Evolutionary conservation across 495 filamentous ascomycete species (phyloP).

Genomic region (Aspergillus ellipticus): DNA sequence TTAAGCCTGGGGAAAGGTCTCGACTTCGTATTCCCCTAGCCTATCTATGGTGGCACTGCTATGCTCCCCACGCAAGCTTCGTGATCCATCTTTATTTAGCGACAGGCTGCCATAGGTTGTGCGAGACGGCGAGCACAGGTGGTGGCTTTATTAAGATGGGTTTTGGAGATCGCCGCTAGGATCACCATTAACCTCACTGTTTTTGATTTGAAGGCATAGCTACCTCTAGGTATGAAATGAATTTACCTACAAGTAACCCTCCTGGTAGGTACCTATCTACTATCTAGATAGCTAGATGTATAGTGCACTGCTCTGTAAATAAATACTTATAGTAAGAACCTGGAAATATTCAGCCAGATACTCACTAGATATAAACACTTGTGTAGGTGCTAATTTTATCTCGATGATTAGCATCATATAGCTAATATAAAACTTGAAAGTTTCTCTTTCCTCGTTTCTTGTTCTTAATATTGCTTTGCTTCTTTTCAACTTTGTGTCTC

Average conservation of each 20-base stretch:
- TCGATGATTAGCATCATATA: no score
- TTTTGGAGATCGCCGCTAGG: conserved; percentile 38
- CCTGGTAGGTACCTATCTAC: neutral
- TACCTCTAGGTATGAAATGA: neutral
- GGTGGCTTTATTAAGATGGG: conserved; percentile 15
- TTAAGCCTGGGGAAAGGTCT: conserved; percentile 6
- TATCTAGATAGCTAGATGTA: no score
- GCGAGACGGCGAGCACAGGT: conserved; percentile 10
- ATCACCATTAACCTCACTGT: conserved; percentile 25
- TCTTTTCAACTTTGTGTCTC: no score
- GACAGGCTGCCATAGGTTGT: conserved; percentile 6
- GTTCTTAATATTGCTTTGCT: no score
- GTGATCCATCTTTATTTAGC: conserved; percentile 13
- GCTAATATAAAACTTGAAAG: no score
- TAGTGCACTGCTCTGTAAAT: no score
- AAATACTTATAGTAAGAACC: no score
- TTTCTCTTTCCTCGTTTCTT: no score
- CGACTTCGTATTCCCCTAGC: conserved; percentile 15
- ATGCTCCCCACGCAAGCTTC: conserved; percentile 17
- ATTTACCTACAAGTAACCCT: no score
- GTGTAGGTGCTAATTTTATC: no score
- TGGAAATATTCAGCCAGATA: no score
- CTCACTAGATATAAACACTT: no score
- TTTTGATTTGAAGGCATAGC: conserved; percentile 1
- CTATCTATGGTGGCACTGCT: conserved; percentile 8